Base-by-base conservation (phyloP, 1,139 yeast species). In the Zygoascus sp. region DNA sequence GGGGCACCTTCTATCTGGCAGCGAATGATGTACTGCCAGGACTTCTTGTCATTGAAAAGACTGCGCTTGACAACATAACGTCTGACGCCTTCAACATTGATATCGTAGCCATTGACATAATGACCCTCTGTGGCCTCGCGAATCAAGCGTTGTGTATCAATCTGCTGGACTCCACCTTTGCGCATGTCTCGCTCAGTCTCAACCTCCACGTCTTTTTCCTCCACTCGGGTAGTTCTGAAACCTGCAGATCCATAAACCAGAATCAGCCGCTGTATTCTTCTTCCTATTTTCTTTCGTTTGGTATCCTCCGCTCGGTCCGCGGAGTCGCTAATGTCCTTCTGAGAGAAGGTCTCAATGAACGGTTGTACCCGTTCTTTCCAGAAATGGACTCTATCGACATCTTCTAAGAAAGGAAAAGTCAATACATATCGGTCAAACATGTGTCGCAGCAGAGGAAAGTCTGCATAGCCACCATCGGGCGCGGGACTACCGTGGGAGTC, bases 281-380 rank as follows among this genome's bases (percentile, higher is more conserved):
- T 66, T 27, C 81, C 80, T 46, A 83, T 68, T 53, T 83, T 77
- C 54, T 75, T 75, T 43, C 97, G 73, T 60, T 88, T 88, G 2
- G 96, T 83, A 28, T 77, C 68, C 53, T 81, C 80, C 15, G 83
- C 87, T 34, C 85, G 70, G 55, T 92, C 86, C 47, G 81, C 84
- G 20, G 83, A 75, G 16, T 84, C 76, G 54, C 84, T 78, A 48
- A 89, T 77, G 36, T 79, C 79, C 61, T 85, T 80, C 25, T 74
- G 67, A 62, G 85, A 84, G 65, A 90, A 81, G 50, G 81, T 77
- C 60, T 87, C 94, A 57, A 84, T 75, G 60, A 89, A 88, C 34
- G 80, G 80, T 63, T 89, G 96, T 0, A 88, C 82, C 32, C 83
- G 82, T 40, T 72, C 73, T 50, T 78, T 79, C 97, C 97, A 90